Base-by-base conservation (phyloP, 208 protist genomes). In the Crithidia expoeki region DNA sequence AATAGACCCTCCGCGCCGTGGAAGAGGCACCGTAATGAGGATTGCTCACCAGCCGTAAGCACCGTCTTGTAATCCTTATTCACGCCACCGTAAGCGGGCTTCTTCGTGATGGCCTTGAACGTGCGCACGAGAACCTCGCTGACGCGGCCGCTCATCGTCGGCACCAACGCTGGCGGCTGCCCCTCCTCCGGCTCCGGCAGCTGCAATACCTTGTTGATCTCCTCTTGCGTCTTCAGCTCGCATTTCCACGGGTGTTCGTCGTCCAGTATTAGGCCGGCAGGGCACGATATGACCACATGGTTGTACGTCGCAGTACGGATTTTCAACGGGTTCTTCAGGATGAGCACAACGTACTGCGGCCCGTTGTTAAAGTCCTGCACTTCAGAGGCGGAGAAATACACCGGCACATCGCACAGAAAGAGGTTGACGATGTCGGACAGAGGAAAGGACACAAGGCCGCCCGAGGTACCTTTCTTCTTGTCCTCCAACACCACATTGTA, bases 31-130 rank as follows among this genome's bases (percentile, higher is more conserved):
- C 87, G 85, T 74, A 96, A 78, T 56, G 83, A 89, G 2, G 88
- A 94, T 36, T 89, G 74, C 16, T 52, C 63, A 3, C 60, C 68
- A 19, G 73, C 66, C 0, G 85, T 92, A 4, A 88, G 76, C 28
- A 81, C 72, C 33, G 84, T 86, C 50, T 69, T 78, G 72, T 93
- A 96, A 53, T 94, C 85, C 58, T 88, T 93, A 79, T 96, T 96
- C 36, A 80, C 63, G 4, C 89, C 92, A 28, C 84, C 79, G 68
- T 89, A 88, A 2, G 86, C 89, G 1, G 85, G 86, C 40, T 92
- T 86, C 56, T 86, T 86, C 9, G 89, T 84, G 33, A 93, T 61
- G 2, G 89, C 85, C 53, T 94, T 94, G 68, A 96, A 83, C 19
- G 84, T 73, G 36, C 84, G 83, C 19, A 88, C 79, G n/a, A 96